These are phyloP conservation scores for Yamadazyma dendronema DNA, from an alignment of 1,139 yeast species.

Conservation along the genomic window DNA sequence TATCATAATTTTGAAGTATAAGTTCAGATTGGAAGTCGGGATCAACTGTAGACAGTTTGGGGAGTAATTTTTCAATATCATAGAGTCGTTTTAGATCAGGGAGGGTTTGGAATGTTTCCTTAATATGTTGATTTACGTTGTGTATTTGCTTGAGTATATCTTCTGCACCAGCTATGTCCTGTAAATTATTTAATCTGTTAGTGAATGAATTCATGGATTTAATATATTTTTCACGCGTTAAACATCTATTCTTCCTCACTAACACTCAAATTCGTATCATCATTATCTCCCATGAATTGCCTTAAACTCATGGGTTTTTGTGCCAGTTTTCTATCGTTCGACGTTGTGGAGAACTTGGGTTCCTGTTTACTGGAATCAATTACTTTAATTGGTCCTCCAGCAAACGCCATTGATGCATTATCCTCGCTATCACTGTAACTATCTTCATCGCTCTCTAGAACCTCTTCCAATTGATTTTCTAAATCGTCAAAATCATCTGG, in stretches of 20 bases:
- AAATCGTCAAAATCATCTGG: constrained; percentile 47
- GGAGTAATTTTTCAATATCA: constrained; percentile 1
- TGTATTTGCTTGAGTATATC: constrained; percentile 4
- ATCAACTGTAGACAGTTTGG: not conserved
- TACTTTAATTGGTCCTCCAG: constrained; percentile 14
- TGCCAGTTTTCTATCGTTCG: not conserved
- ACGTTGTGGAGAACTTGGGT: not conserved
- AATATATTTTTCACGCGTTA: constrained; percentile 1
- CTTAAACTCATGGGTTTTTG: constrained; percentile 40
- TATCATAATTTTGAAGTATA: constrained; percentile 10
- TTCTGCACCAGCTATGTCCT: constrained; percentile 1
- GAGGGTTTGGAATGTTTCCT: constrained; percentile 4
- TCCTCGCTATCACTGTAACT: constrained; percentile 6
- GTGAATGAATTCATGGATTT: constrained; percentile 5
- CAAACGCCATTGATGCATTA: constrained; percentile 10
- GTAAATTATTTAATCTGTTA: constrained; percentile 6
- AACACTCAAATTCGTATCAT: constrained; percentile 26
- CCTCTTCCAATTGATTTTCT: constrained; percentile 46
- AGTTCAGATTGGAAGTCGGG: constrained; percentile 9
- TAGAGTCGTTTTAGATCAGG: constrained; percentile 10
- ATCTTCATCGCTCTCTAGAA: constrained; percentile 21
- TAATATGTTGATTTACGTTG: constrained; percentile 5
- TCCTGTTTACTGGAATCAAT: constrained; percentile 7
- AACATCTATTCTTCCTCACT: constrained; percentile 40
- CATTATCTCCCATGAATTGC: constrained; percentile 33